Percentiles rank a stretch among this genome's conserved stretches.
These are phyloP conservation scores for Cordyceps farinosa DNA, from an alignment of 2,329 filamentous ascomycete species.

Conservation along the genomic window DNA sequence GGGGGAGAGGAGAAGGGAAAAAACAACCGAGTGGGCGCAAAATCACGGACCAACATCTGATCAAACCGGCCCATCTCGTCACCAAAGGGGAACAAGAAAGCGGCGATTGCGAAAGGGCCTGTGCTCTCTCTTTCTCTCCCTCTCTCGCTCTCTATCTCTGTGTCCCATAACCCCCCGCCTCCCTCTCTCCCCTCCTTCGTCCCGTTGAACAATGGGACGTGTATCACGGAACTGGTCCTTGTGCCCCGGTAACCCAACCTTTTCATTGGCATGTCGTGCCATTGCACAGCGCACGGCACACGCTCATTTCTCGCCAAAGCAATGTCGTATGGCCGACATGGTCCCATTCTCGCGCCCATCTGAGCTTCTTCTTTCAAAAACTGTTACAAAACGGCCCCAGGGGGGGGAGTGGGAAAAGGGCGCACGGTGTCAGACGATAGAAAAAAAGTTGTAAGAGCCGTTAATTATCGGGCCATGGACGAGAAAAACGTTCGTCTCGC, in stretches of 20 bases:
- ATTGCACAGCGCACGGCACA: not conserved
- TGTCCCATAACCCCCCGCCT: not conserved
- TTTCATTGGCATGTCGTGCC: conserved; percentile 3
- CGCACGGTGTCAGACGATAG: too few relatives aligned
- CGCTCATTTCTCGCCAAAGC: conserved; percentile 1
- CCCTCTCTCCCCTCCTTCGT: not conserved
- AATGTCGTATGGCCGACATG: conserved; percentile 1
- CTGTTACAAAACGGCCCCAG: not conserved
- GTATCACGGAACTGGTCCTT: conserved; percentile 7
- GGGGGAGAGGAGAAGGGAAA: not conserved
- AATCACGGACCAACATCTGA: conserved; percentile 14
- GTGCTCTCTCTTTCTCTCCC: not conserved
- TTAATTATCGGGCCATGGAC: not conserved
- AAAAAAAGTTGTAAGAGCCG: not conserved
- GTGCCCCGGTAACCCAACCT: not conserved
- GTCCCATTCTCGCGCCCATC: not conserved
- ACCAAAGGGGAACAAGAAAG: not conserved
- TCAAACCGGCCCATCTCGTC: not conserved
- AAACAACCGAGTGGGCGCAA: not conserved
- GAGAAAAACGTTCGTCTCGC: not conserved
- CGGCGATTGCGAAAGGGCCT: not conserved
- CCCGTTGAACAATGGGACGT: not conserved
- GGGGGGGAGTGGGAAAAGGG: too few relatives aligned
- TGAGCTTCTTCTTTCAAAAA: not conserved
- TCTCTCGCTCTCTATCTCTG: too few relatives aligned